Percentiles rank a stretch among this genome's conserved stretches.
Evolutionary conservation across 257 asterid genomes (phyloP).

Genomic region (Mentha longifolia): DNA sequence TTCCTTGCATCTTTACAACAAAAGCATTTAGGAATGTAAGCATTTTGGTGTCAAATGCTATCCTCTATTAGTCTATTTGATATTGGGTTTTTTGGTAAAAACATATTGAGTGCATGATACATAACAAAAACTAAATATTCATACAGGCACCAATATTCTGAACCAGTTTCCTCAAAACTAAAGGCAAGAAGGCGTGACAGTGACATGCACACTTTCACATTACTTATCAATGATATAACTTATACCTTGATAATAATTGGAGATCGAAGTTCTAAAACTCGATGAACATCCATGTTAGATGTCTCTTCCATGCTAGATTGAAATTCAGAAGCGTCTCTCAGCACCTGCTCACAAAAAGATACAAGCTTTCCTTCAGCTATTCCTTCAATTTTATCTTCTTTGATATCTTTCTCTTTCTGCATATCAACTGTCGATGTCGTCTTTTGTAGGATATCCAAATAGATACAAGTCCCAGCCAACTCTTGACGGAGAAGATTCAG

Average conservation of each 20-base stretch:
- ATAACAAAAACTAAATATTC: neutral
- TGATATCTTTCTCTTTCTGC: constrained; percentile 44
- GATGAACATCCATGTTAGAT: constrained; percentile 81
- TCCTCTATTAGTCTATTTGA: neutral
- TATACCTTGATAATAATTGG: constrained; percentile 91
- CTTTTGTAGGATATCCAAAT: constrained; percentile 90
- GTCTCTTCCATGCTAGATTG: constrained; percentile 85
- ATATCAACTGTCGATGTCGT: constrained; percentile 53
- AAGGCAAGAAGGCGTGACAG: neutral
- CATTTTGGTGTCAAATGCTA: neutral
- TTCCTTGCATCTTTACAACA: neutral
- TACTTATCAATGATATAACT: constrained; percentile 9
- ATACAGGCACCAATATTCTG: neutral
- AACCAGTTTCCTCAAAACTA: too few relatives aligned
- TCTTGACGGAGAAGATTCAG: constrained; percentile 99
- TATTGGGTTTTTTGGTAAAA: neutral
- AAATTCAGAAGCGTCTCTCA: constrained; percentile 89
- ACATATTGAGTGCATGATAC: neutral
- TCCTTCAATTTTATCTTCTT: constrained; percentile 71
- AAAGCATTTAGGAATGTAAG: neutral
- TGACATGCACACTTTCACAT: neutral
- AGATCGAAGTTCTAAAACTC: constrained; percentile 91
- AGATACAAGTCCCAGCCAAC: constrained; percentile 89
- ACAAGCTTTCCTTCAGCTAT: constrained; percentile 89
- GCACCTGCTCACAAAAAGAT: constrained; percentile 88